Evolutionary conservation across 108 stramenopile species (phyloP).

Genomic region (Fragilaria crotonensis): DNA sequence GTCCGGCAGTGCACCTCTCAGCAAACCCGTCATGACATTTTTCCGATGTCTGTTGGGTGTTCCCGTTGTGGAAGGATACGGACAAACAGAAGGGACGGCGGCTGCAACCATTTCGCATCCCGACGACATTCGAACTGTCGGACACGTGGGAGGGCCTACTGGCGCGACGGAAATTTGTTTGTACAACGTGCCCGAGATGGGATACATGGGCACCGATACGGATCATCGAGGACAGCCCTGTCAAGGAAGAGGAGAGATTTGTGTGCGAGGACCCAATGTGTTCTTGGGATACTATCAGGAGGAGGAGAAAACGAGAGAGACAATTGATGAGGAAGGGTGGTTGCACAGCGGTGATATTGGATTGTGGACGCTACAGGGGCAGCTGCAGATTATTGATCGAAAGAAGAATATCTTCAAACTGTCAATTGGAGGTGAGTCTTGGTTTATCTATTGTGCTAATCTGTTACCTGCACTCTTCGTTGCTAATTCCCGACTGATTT

Average conservation of each 20-base stretch:
- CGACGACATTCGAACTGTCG: slow-evolving; percentile 72
- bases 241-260: slow-evolving; percentile 91
- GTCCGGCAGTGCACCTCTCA: slow-evolving; percentile 89
- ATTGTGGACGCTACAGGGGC: slow-evolving; percentile 86
- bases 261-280: slow-evolving; percentile 88
- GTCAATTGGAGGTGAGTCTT: slow-evolving; percentile 73
- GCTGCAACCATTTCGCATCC: slow-evolving; percentile 56
- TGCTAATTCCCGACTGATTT: too few species aligned
- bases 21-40: slow-evolving; percentile 83
- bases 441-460: neutral
- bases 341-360: slow-evolving; percentile 96
- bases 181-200: slow-evolving; percentile 93
- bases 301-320: slow-evolving; percentile 85
- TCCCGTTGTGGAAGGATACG: slow-evolving; percentile 95
- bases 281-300: slow-evolving; percentile 97
- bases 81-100: slow-evolving; percentile 92
- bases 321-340: slow-evolving; percentile 94
- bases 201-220: slow-evolving; percentile 82
- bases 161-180: slow-evolving; percentile 80
- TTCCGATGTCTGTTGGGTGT: slow-evolving; percentile 85
- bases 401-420: slow-evolving; percentile 99
- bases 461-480: neutral
- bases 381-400: slow-evolving; percentile 93
- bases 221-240: slow-evolving; percentile 72
- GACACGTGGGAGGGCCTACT: slow-evolving; percentile 92